Evolutionary conservation across 495 filamentous ascomycete species (phyloP).

Genomic region (Extremus antarcticus): DNA sequence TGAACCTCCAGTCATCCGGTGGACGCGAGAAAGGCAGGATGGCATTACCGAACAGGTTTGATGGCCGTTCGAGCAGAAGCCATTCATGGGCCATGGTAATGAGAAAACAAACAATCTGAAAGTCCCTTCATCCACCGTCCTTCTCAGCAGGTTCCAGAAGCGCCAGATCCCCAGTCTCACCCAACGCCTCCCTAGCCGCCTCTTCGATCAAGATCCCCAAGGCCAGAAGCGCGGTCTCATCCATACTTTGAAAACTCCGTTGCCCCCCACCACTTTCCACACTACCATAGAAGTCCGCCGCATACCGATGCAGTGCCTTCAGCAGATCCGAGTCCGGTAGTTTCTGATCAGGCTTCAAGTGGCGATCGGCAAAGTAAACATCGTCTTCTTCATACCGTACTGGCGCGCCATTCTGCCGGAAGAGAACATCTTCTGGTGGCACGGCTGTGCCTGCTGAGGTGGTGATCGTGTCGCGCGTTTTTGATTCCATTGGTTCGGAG

Average conservation of each 20-base stretch:
- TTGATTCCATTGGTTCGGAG: slow-evolving; percentile 28
- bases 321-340: slow-evolving; percentile 66
- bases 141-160: slow-evolving; percentile 46
- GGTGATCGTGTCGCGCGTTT: slow-evolving; percentile 42
- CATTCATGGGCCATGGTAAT: too few relatives aligned
- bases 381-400: slow-evolving; percentile 57
- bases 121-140: neutral
- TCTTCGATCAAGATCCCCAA: slow-evolving; percentile 79
- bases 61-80: too few relatives aligned
- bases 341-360: slow-evolving; percentile 36
- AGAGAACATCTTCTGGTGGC: slow-evolving; percentile 66
- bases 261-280: slow-evolving; percentile 26
- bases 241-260: slow-evolving; percentile 51
- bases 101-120: too few relatives aligned
- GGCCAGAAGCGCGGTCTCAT: slow-evolving; percentile 74
- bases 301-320: slow-evolving; percentile 65
- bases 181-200: slow-evolving; percentile 49
- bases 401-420: slow-evolving; percentile 50
- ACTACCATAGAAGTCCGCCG: slow-evolving; percentile 54
- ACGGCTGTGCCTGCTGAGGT: slow-evolving; percentile 38
- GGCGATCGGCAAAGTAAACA: slow-evolving; percentile 53
- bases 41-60: too few relatives aligned
- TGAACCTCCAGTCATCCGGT: too few relatives aligned
- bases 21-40: too few relatives aligned
- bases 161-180: slow-evolving; percentile 60